These are phyloP conservation scores for Coelastrella sp. DNA, from an alignment of 139 green algal genomes.

Conservation along the genomic window DNA sequence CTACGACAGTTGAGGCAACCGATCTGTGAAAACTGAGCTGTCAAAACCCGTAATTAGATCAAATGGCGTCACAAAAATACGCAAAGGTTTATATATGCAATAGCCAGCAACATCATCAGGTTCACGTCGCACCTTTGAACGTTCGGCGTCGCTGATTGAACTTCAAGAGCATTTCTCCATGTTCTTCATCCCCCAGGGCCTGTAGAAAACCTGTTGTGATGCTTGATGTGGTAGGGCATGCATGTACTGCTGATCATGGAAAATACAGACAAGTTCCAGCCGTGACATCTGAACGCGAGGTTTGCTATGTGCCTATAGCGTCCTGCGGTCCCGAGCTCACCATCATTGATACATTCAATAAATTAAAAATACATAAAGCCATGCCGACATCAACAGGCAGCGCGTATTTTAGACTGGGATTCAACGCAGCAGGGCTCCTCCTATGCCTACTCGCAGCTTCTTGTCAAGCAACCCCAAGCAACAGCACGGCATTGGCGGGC, in stretches of 20 bases:
- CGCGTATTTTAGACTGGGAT: neutral
- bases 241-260: neutral
- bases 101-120: too few species aligned
- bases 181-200: neutral
- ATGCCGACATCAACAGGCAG: neutral
- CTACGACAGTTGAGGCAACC: too few species aligned
- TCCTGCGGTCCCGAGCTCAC: too few species aligned
- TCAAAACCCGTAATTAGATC: too few species aligned
- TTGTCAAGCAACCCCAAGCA: neutral
- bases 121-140: neutral
- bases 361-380: neutral
- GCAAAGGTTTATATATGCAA: too few species aligned
- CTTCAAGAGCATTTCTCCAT: neutral
- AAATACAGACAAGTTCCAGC: neutral
- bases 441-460: neutral
- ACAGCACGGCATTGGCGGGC: neutral
- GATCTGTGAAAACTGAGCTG: too few species aligned
- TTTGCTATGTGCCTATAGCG: too few species aligned
- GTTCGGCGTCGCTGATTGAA: neutral
- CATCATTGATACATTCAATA: neutral
- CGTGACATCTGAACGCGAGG: neutral
- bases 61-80: too few species aligned
- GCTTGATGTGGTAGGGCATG: neutral
- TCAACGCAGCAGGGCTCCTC: neutral
- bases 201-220: neutral